Conservation (phyloP, 768 basidiomycete species). For the Cubamyces lactineus region DNA sequence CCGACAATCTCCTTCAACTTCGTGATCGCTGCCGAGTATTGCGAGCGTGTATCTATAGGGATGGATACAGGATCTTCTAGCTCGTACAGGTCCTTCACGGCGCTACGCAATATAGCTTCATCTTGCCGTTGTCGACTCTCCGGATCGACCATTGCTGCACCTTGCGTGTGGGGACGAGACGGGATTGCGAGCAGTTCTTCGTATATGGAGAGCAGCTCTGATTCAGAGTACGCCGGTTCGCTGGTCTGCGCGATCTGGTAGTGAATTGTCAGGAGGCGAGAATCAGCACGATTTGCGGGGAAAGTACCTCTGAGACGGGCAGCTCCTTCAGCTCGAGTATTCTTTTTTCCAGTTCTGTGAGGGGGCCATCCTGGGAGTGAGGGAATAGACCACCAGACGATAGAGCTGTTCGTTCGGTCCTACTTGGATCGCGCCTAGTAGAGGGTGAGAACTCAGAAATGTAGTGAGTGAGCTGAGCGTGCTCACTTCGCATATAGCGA, state of each 20-base stretch:
- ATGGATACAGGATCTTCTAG: constrained; percentile 20
- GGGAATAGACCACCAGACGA: constrained; percentile 7
- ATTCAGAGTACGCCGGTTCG: constrained; percentile 37
- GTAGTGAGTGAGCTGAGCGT: not conserved
- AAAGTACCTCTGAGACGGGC: constrained; percentile 11
- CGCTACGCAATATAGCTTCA: constrained; percentile 34
- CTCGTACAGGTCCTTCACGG: constrained; percentile 40
- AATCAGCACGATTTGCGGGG: not conserved
- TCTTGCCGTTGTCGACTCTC: constrained; percentile 16
- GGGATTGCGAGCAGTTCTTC: constrained; percentile 42
- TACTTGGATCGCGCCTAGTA: not conserved
- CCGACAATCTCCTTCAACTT: constrained; percentile 21
- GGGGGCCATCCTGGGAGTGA: not conserved
- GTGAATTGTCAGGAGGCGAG: not conserved
- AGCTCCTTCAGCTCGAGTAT: constrained; percentile 26
- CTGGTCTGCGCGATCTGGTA: not conserved
- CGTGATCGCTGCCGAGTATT: constrained; percentile 9
- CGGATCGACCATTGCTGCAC: constrained; percentile 8
- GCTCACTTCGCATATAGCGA: constrained; percentile 16
- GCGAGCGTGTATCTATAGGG: constrained; percentile 6
- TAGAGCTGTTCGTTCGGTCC: not conserved
- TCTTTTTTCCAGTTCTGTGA: constrained; percentile 27
- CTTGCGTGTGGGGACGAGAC: constrained; percentile 17
- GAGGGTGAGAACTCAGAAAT: not conserved
- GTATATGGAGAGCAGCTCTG: constrained; percentile 45